phyloP scores from a whole-genome alignment of 2,329 filamentous ascomycete species.

The Aspergillus luchuensis region DNA sequence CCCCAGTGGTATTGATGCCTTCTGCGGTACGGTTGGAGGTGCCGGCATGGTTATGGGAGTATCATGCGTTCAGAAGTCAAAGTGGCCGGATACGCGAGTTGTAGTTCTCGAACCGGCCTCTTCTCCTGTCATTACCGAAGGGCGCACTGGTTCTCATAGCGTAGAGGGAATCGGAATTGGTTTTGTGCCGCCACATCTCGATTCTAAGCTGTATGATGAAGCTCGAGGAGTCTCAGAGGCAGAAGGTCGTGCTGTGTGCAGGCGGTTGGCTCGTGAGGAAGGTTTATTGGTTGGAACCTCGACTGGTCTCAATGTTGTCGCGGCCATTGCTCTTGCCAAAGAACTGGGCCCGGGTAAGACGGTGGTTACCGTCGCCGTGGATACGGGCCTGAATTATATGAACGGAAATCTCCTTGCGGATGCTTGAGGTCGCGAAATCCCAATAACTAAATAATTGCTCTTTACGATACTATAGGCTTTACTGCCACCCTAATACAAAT shows the following conservation, averaged over 20 bases:
- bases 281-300: slow-evolving; percentile 72
- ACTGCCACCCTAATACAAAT: no score
- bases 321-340: slow-evolving; percentile 19
- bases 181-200: slow-evolving; percentile 84
- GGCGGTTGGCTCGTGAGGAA: slow-evolving; percentile 82
- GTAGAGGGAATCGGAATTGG: slow-evolving; percentile 95
- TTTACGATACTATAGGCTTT: no score
- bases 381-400: slow-evolving; percentile 24
- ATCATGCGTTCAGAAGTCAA: slow-evolving; percentile 11
- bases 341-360: slow-evolving; percentile 14
- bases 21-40: slow-evolving; percentile 17
- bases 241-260: slow-evolving; percentile 78
- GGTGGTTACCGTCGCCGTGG: slow-evolving; percentile 19
- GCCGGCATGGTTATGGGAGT: slow-evolving; percentile 20
- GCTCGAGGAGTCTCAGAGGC: slow-evolving; percentile 93
- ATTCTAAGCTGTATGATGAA: slow-evolving; percentile 72
- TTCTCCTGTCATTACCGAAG: slow-evolving; percentile 14
- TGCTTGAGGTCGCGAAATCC: background rate
- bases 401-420: slow-evolving; percentile 11
- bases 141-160: slow-evolving; percentile 68
- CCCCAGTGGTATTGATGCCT: slow-evolving; percentile 17
- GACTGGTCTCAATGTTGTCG: slow-evolving; percentile 21
- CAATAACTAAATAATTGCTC: no score
- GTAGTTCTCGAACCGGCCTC: slow-evolving; percentile 19
- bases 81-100: background rate